Conservation (phyloP, 2,329 filamentous ascomycete genomes). For the Fusarium piperis region DNA sequence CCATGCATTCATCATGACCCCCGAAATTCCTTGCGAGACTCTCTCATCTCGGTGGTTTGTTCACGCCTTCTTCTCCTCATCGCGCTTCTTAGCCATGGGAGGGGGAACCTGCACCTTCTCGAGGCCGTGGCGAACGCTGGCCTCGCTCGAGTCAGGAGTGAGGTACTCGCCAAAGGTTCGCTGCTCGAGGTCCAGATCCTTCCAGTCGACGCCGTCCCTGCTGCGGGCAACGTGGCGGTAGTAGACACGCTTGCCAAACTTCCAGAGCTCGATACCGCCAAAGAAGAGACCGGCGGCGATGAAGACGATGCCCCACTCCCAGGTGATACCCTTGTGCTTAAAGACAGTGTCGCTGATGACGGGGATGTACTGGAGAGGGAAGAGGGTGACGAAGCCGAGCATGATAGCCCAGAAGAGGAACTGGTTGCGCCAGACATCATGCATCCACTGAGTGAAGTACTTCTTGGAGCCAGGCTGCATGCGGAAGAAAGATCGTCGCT, state of each 20-base stretch:
- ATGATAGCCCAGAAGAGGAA: constrained; percentile 75
- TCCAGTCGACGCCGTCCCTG: constrained; percentile 44
- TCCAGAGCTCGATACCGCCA: constrained; percentile 66
- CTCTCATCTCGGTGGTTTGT: not conserved
- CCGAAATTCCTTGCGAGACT: not conserved
- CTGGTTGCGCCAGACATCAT: constrained; percentile 76
- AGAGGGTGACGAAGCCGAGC: constrained; percentile 58
- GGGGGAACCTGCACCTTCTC: constrained; percentile 35
- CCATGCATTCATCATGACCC: not conserved
- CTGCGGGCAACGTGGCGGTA: constrained; percentile 43
- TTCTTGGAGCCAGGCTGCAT: constrained; percentile 72
- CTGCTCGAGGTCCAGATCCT: constrained; percentile 53
- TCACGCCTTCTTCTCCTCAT: constrained; percentile 36
- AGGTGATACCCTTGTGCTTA: constrained; percentile 68
- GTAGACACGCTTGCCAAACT: constrained; percentile 63
- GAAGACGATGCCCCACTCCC: constrained; percentile 72
- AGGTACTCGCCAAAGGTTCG: constrained; percentile 53
- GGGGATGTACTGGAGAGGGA: constrained; percentile 66
- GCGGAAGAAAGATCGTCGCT: constrained; percentile 78
- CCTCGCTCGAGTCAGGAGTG: constrained; percentile 40
- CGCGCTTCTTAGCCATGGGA: constrained; percentile 10
- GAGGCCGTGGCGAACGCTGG: constrained; percentile 40
- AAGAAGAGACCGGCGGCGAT: constrained; percentile 65
- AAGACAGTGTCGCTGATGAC: constrained; percentile 68
- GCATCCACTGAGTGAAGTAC: constrained; percentile 73